These are phyloP conservation scores for Fistulifera pelliculosa DNA, from an alignment of 108 stramenopile species.

Conservation along the genomic window DNA sequence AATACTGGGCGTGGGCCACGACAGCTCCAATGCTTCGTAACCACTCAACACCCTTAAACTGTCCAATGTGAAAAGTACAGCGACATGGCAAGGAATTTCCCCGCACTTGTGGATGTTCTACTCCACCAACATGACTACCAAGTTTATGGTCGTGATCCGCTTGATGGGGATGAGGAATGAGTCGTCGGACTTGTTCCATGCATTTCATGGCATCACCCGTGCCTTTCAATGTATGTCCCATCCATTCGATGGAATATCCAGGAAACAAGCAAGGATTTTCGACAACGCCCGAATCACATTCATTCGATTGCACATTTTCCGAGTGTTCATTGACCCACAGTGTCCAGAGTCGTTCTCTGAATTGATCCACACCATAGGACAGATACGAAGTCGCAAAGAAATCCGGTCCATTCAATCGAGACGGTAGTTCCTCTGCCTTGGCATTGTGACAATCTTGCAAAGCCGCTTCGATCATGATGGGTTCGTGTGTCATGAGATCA, in stretches of 20 bases:
- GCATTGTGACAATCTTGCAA: conserved; percentile 4
- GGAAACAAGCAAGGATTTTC: conserved; percentile 71
- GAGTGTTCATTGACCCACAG: conserved; percentile 52
- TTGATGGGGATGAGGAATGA: conserved; percentile 69
- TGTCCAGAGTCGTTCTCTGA: conserved; percentile 74
- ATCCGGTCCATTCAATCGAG: conserved; percentile 55
- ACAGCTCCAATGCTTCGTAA: conserved; percentile 34
- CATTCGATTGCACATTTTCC: conserved; percentile 21
- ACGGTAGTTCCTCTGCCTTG: conserved; percentile 10
- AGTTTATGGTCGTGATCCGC: conserved; percentile 39
- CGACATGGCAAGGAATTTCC: conserved; percentile 90
- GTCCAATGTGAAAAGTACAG: conserved; percentile 88
- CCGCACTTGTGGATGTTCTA: conserved; percentile 71
- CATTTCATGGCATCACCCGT: conserved; percentile 69
- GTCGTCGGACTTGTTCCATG: conserved; percentile 54
- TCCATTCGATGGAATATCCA: conserved; percentile 52
- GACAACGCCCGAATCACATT: conserved; percentile 15
- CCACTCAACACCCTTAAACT: conserved; percentile 77
- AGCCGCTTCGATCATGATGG: neutral
- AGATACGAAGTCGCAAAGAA: conserved; percentile 82
- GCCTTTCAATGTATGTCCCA: conserved; percentile 46
- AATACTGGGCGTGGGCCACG: conserved; percentile 82
- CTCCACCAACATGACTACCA: conserved; percentile 54
- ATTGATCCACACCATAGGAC: conserved; percentile 83
- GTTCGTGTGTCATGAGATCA: neutral